Evolutionary conservation across 2,329 filamentous ascomycete genomes (phyloP), one percentile per base, ranked within the genome.

Genomic region (Fusarium pseudograminearum): DNA sequence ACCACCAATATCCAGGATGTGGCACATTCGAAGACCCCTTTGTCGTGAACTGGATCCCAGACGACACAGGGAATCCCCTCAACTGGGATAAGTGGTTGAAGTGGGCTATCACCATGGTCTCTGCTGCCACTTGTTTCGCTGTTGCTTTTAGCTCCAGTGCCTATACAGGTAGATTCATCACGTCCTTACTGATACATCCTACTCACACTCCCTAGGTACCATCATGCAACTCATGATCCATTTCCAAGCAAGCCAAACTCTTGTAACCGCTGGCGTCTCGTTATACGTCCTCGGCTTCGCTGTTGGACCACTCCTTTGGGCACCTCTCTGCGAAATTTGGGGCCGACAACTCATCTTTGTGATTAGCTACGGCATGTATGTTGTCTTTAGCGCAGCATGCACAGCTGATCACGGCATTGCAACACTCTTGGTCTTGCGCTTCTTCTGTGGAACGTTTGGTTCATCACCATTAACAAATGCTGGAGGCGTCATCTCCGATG

Each of bases 121-220:
- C 90, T 48, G 90, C 91, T 11, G 71, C 90, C 15, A 88, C 90
- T 12, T 91, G 90, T 2, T 84, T 94, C 44, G 90, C 85, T 33
- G 90, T 93, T 26, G 84, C 91, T 3, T 91, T 94, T 70, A 88
- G 88, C 54, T 91, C 89, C 5, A 90, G 89, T 6, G 90, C 90
- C 28, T 92, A 88, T 76, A 87, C 86, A 10, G 88, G 88, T 33
- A 86, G 85, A 53, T 28, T 4, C 7, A 5, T 3, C 12, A 10
- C 7, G 5, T 5, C 7, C 7, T 9, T 16, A 1, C 2, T 4
- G 4, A 5, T 18, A 2, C 10, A 26, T 7, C 10, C 11, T 26
- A 6, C 64, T 70, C 6, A 70, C 45, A 10, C 1, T 5, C 4
- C 12, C 0, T 2, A 73, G 72, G 72, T 26, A 74, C 70, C 2